phyloP scores from a whole-genome alignment of 176 grass and related monocot genomes.

The Rhynchospora breviuscula region DNA sequence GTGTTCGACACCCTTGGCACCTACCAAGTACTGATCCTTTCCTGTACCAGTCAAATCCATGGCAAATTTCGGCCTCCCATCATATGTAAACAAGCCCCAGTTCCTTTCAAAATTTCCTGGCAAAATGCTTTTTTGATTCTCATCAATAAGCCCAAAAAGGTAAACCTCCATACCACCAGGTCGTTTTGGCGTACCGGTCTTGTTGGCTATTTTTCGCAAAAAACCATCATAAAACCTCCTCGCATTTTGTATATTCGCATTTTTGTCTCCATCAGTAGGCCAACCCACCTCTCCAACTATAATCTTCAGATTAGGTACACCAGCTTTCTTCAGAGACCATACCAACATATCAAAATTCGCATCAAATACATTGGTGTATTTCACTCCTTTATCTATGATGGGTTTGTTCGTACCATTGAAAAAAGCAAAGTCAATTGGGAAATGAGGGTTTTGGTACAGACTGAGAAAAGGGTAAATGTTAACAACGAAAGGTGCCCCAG shows the following conservation, averaged over 20 bases:
- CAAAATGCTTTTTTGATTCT: constrained; percentile 67
- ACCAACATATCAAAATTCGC: constrained; percentile 82
- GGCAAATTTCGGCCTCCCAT: constrained; percentile 66
- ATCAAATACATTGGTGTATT: constrained; percentile 81
- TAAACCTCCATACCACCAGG: constrained; percentile 63
- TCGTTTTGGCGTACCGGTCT: constrained; percentile 59
- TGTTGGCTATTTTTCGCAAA: constrained; percentile 48
- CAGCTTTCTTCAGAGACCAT: constrained; percentile 71
- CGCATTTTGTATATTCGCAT: constrained; percentile 52
- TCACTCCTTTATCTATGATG: constrained; percentile 53
- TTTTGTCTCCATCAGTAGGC: constrained; percentile 70
- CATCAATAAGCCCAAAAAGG: constrained; percentile 74
- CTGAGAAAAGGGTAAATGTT: constrained; percentile 86
- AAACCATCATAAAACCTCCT: constrained; percentile 74
- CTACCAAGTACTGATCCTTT: constrained; percentile 26
- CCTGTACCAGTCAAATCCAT: constrained; percentile 68
- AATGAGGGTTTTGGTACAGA: constrained; percentile 62
- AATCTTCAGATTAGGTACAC: constrained; percentile 70
- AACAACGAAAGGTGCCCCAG: constrained; percentile 65
- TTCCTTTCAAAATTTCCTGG: constrained; percentile 74
- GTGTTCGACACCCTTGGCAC: constrained; percentile 50
- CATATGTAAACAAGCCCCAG: constrained; percentile 67
- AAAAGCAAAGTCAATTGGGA: constrained; percentile 73
- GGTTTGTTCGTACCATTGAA: constrained; percentile 50
- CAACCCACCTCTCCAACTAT: constrained; percentile 77